Evolutionary conservation across 768 basidiomycete genomes (phyloP).

Genomic region (Podaxis sp.): DNA sequence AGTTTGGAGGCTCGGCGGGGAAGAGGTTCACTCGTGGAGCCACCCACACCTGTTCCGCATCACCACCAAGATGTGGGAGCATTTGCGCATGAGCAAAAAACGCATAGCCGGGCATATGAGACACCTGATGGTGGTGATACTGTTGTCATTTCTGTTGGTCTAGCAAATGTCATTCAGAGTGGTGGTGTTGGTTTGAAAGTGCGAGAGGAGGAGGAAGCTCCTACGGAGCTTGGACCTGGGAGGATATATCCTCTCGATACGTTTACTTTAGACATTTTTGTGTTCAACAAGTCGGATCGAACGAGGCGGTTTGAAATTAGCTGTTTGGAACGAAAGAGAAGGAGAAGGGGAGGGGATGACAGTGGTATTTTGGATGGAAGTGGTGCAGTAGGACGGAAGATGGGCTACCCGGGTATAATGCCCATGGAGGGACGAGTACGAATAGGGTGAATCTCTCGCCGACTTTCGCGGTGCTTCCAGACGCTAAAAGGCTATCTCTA

Average conservation of each 20-base stretch:
- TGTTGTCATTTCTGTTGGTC: slow-evolving; percentile 70
- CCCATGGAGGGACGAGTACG: slow-evolving; percentile 78
- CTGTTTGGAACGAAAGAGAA: slow-evolving; percentile 55
- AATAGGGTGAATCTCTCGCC: slow-evolving; percentile 62
- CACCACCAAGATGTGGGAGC: slow-evolving; percentile 34
- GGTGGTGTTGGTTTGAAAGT: slow-evolving; percentile 20
- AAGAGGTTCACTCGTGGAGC: slow-evolving; percentile 38
- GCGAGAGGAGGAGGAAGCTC: slow-evolving; percentile 18
- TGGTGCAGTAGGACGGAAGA: slow-evolving; percentile 32
- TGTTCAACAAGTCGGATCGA: slow-evolving; percentile 80
- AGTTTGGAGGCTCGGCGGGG: slow-evolving; percentile 71
- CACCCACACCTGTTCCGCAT: slow-evolving; percentile 58
- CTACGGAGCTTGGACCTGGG: slow-evolving; percentile 28
- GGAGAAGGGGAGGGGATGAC: slow-evolving; percentile 39
- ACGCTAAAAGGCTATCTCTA: slow-evolving; percentile 25
- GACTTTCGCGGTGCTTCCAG: background rate
- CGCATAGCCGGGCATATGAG: slow-evolving; percentile 24
- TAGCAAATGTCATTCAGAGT: slow-evolving; percentile 30
- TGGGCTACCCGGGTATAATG: slow-evolving; percentile 60
- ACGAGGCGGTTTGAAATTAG: slow-evolving; percentile 77
- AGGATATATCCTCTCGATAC: slow-evolving; percentile 72
- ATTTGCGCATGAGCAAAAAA: slow-evolving; percentile 39
- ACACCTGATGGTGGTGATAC: slow-evolving; percentile 46
- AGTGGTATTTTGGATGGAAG: slow-evolving; percentile 27
- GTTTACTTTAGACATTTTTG: slow-evolving; percentile 85